Evolutionary conservation across 2,329 filamentous ascomycete species (phyloP), one percentile per base, ranked within the genome.

Genomic region (Curvularia sp.): DNA sequence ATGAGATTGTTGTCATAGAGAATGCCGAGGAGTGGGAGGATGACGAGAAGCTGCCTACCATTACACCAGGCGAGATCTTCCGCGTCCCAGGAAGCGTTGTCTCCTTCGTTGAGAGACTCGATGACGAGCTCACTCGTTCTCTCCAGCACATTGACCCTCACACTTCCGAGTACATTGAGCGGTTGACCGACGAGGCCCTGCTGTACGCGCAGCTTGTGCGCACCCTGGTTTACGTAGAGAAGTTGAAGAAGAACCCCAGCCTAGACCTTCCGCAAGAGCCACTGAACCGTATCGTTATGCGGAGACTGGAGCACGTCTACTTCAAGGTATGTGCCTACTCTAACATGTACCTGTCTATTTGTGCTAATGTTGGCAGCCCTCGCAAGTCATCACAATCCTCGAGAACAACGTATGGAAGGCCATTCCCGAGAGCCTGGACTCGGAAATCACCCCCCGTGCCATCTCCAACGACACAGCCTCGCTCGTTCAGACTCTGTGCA

Each of bases 21-120:
- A 89, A 87, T 67, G 95, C 92, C 21, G 95, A 99, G 77, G 95
- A 99, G 80, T 98, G 95, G 95, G 95, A 99, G 69, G 95, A 99
- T 73, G 96, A 99, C 68, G 96, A 99, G 71, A 98, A 97, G 83
- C 86, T 88, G 39, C 95, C 95, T 13, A 84, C 84, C 30, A 83
- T 94, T 67, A 86, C 86, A 56, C 79, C 84, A 21, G 91, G 87
- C 63, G 89, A 97, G 77, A 86, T 94, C 75, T 91, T 97, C 84
- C 93, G 90, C 82, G 87, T 99, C 57, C 92, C 95, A 19, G 96
- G 95, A 74, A 97, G 92, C 82, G 83, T 98, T 60, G 92, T 97
- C 45, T 98, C 95, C 0, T 96, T 94, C 74, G 87, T 96, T 30
- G 95, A 99, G 84, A 87, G 95, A 74, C 86, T 99, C 19, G 95